Evolutionary conservation across 1,139 yeast species (phyloP), one percentile per base, ranked within the genome.

Genomic region (Kluyveromyces marxianus): DNA sequence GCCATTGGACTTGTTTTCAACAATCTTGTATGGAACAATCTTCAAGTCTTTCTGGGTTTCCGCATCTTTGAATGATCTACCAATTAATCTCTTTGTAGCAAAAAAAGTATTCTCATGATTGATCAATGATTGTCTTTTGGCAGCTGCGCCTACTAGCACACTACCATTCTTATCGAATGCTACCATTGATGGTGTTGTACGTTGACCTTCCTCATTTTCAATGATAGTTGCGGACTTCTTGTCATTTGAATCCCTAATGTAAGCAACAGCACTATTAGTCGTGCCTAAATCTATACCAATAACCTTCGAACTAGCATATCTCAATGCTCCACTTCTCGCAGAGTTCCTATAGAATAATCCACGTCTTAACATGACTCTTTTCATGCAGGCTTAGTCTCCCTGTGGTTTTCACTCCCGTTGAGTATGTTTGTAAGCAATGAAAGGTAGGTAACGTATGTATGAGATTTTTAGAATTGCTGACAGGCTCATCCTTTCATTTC

Each of bases 281-380:
- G 94, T 84, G 10, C 94, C 94, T 41, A 84, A 65, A 60, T 84
- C 94, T 49, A 84, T 83, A 38, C 94, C 94, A 44, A 84, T 76
- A 2, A 83, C 88, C 48, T 59, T 62, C 5, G 57, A 48, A 41
- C 54, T 53, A 6, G 48, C 47, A 25, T 30, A 41, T 33, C 54
- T 39, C 43, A 35, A 30, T n/a, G 25, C 30, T 31, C 14, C 25
- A 27, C 10, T 34, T 5, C 27, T 34, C 10, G 28, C 4, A 4
- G 7, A 10, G 6, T 33, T 41, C 32, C 31, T 28, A 34, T 21
- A 25, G 4, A 5, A 10, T 7, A 21, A 7, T 25, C 32, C 21
- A 25, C 8, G 37, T 35, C 43, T 40, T 14, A 40, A 25, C 43
- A 40, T 40, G 5, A 8, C 24, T 34, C 31, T 10, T 24, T 25